Conservation (phyloP, 1,284 basidiomycete genomes). For the Ganoderma lingzhi region DNA sequence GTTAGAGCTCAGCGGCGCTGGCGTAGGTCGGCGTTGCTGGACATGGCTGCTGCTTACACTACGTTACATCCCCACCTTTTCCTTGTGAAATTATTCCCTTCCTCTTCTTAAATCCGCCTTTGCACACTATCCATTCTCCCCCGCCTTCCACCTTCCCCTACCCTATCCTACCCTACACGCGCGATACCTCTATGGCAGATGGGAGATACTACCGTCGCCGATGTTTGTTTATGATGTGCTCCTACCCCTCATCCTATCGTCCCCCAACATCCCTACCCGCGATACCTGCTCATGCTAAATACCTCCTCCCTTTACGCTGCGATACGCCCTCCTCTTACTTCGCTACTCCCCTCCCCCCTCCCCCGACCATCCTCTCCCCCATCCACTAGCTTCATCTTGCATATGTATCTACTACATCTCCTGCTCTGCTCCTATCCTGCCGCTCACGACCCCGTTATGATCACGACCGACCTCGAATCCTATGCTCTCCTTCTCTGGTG, state of each 20-base stretch:
- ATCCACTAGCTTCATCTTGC: not conserved
- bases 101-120: slow-evolving; percentile 5
- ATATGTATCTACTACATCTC: slow-evolving; percentile 23
- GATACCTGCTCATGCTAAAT: slow-evolving; percentile 10
- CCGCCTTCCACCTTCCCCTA: not conserved
- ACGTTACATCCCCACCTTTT: slow-evolving; percentile 14
- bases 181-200: slow-evolving; percentile 15
- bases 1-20: slow-evolving; percentile 24
- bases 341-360: not conserved
- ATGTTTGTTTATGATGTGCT: not conserved
- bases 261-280: slow-evolving; percentile 5
- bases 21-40: slow-evolving; percentile 16
- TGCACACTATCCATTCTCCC: not conserved
- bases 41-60: slow-evolving; percentile 13
- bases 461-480: slow-evolving; percentile 24
- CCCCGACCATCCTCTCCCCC: not conserved
- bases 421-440: slow-evolving; percentile 20
- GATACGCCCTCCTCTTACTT: slow-evolving; percentile 10
- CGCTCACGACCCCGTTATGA: slow-evolving; percentile 33
- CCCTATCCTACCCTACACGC: not conserved
- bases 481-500: slow-evolving; percentile 9
- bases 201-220: slow-evolving; percentile 17
- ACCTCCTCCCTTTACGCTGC: slow-evolving; percentile 1
- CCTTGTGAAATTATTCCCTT: slow-evolving; percentile 31
- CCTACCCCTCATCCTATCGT: not conserved